Base-by-base conservation (phyloP, 306 rosid genomes). In the Lathyrus sativus region DNA sequence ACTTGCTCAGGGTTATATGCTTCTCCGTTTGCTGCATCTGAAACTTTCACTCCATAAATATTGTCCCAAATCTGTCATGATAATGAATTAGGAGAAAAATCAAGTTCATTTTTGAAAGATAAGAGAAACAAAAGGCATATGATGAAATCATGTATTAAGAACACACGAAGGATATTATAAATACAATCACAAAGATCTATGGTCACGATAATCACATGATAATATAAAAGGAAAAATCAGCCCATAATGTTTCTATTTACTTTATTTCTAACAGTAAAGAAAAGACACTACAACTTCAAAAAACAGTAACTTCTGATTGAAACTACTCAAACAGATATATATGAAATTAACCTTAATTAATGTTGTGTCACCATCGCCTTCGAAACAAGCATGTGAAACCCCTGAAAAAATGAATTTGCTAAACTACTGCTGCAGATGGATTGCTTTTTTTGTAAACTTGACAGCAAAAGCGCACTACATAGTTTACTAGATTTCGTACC, bases 1-100 rank as follows among this genome's bases (percentile, higher is more conserved):
- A 92, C 67, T 66, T 83, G 45, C 78, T 86, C 87, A 31, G 98
- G 96, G 73, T 35, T 70, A 77, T 88, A 92, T 18, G 48, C 74
- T 66, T 92, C 96, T 42, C 67, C 79, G 79, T 85, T 86, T 63
- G 89, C 89, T 41, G 96, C 96, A 77, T 82, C 88, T 14, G 84
- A 78, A 66, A 88, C 80, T 51, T 71, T 85, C 69, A 88, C 91
- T 75, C 98, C 96, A 74, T 85, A 75, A 48, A 82, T 76, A 56
- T 77, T 71, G 74, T 84, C 96, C 86, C 91, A 90, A 45, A 83
- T 86, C 98, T 92, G 73, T 28, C 71, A 61, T 76, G 63, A 65
- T 69, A 60, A 69, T 54, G 38, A 56, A 26, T 68, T 37, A 62
- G 28, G 45, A 22, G 54, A 70, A 70, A 44, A 38, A 3, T 17